phyloP scores from a whole-genome alignment of 257 asterid genomes.

The Agastache rugosa region DNA sequence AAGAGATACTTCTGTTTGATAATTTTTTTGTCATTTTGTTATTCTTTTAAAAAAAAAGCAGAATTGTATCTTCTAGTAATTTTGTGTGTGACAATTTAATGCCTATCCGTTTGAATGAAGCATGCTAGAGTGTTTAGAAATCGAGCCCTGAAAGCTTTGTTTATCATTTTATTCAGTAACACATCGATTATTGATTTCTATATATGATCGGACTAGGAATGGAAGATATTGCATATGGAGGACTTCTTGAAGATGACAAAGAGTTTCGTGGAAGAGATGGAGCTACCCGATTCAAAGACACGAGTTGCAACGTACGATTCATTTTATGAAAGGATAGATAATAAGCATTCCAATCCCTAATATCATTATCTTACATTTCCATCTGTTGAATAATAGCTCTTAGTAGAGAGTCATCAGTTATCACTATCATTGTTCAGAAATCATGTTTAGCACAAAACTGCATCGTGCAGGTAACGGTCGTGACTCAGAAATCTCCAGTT shows the following conservation, averaged over 20 bases:
- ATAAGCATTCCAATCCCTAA: constrained; percentile 35
- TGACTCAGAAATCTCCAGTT: background rate
- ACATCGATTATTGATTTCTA: background rate
- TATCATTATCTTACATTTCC: background rate
- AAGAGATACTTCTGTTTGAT: background rate
- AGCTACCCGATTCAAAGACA: constrained; percentile 57
- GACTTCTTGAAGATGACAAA: constrained; percentile 66
- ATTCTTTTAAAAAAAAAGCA: background rate
- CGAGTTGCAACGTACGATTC: constrained; percentile 59
- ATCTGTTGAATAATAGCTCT: constrained; percentile 22
- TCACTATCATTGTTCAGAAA: background rate
- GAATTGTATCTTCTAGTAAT: background rate
- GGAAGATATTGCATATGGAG: constrained; percentile 69
- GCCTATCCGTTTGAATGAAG: constrained; percentile 1
- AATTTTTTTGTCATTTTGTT: background rate
- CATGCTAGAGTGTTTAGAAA: background rate
- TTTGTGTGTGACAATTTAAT: background rate
- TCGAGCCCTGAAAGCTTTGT: background rate
- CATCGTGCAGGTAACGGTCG: constrained; percentile 25
- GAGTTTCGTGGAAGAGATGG: constrained; percentile 60
- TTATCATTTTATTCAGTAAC: background rate
- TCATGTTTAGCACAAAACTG: constrained; percentile 26
- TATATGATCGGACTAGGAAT: constrained; percentile 49
- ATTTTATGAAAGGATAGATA: constrained; percentile 45
- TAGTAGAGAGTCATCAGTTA: background rate